Percentiles rank a stretch among this genome's conserved stretches.
Conservation (phyloP, 163 green algal species). For the Scenedesmus sp. region DNA sequence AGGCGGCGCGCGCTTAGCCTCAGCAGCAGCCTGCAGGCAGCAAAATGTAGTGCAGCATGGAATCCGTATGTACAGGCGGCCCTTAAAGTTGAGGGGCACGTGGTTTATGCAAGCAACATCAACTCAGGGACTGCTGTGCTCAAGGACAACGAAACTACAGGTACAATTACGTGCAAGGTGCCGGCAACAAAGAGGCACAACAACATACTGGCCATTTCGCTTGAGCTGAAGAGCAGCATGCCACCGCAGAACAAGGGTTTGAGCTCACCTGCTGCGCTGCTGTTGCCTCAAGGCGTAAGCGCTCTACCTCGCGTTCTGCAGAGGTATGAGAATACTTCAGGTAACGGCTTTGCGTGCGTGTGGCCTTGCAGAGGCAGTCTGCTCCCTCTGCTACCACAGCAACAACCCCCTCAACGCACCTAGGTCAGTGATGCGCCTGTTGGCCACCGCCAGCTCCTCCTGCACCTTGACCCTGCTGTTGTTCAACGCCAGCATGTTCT, state of each 20-base stretch:
- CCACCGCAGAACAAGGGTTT: background rate
- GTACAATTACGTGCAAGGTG: background rate
- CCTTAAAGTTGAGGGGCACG: background rate
- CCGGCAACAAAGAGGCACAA: background rate
- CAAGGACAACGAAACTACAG: background rate
- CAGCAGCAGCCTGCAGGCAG: background rate
- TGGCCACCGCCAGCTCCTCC: conserved; percentile 43
- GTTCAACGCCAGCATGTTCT: conserved; percentile 51
- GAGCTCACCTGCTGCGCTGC: background rate
- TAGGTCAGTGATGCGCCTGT: conserved; percentile 37
- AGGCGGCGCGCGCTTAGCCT: background rate
- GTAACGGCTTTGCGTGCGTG: background rate
- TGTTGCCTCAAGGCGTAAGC: background rate
- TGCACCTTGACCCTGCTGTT: conserved; percentile 56
- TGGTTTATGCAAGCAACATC: background rate
- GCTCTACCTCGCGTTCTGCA: conserved; percentile 45
- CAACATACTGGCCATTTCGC: conserved; percentile 13
- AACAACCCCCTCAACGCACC: conserved; percentile 9
- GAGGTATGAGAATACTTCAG: background rate
- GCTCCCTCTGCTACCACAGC: background rate
- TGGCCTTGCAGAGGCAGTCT: background rate
- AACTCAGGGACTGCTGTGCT: too few relatives aligned
- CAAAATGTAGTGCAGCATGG: background rate
- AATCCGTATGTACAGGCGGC: background rate
- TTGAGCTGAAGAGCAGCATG: background rate